A percentile compares a stretch with the other conserved stretches of the same genome.
These are phyloP conservation scores for Phytophthora syringae DNA, from an alignment of 352 stramenopile species.

Conservation along the genomic window DNA sequence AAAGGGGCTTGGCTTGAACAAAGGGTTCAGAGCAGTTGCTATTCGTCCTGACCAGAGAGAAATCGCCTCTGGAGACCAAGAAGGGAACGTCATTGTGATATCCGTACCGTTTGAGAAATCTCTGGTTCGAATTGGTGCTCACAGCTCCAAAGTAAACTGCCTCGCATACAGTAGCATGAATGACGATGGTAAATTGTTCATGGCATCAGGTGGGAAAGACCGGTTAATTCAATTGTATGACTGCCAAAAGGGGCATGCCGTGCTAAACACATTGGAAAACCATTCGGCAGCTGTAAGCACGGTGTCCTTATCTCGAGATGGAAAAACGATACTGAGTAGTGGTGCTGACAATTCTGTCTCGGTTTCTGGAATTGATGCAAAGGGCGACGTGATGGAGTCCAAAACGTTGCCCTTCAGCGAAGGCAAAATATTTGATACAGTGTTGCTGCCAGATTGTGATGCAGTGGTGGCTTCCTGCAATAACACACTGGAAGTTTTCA, in stretches of 20 bases:
- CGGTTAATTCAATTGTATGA: constrained; percentile 86
- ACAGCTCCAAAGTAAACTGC: constrained; percentile 80
- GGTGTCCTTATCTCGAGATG: constrained; percentile 76
- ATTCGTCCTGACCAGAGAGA: constrained; percentile 68
- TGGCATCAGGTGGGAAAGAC: constrained; percentile 84
- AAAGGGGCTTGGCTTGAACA: constrained; percentile 42
- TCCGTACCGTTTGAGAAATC: constrained; percentile 45
- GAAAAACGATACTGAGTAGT: constrained; percentile 67
- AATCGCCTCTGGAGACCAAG: constrained; percentile 71
- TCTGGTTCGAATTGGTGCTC: constrained; percentile 51
- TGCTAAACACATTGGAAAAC: constrained; percentile 71
- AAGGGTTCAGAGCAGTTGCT: constrained; percentile 49
- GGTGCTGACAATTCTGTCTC: constrained; percentile 80
- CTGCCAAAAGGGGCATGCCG: constrained; percentile 38
- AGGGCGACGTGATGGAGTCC: constrained; percentile 47
- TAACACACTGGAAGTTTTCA: constrained; percentile 84
- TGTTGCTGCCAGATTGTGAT: constrained; percentile 75
- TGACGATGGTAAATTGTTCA: constrained; percentile 29
- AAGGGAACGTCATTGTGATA: constrained; percentile 71
- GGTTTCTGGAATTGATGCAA: constrained; percentile 50
- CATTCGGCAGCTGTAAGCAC: constrained; percentile 75
- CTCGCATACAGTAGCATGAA: constrained; percentile 52
- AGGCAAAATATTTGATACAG: constrained; percentile 84
- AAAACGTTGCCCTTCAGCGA: constrained; percentile 58
- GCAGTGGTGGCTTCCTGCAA: constrained; percentile 74